Base-by-base conservation (phyloP, 768 basidiomycete genomes). In the Phanerochaete carnosa region DNA sequence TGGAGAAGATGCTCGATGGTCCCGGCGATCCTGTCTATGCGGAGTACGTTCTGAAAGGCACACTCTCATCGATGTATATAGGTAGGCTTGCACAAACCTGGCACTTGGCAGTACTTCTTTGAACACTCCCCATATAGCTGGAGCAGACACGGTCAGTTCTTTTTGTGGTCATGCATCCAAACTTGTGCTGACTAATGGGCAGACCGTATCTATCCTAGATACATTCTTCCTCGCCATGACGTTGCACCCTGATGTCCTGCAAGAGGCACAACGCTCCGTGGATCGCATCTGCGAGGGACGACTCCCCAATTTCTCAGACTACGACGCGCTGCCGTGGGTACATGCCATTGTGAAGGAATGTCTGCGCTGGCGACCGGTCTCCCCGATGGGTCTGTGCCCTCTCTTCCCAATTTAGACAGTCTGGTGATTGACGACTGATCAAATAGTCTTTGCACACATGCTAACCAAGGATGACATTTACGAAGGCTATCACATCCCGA, bases 221-320 rank as follows among this genome's bases (percentile, higher is more conserved):
- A 66, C 74, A 6, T 75, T 77, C 57, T 55, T 65, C 28, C 54
- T 62, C 0, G 64, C 64, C 1, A 59, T 65, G 64, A 28, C 53
- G n/a, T 55, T 62, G 4, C 29, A 56, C 39, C 61, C 61, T 4
- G 61, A 62, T 3, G 35, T 49, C 12, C 57, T 49, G 37, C 22
- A 46, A 19, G 59, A 55, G 37, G 64, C 64, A 12, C 64, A 57
- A 29, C 19, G 16, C 9, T 39, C 59, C 28, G 33, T 65, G 9
- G 58, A 65, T 25, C 29, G 23, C 6, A 57, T 59, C 12, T 50
- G 61, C 45, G 32, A 50, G 19, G 60, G 56, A 7, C 51, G 64
- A 26, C 60, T 65, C 1, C 64, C 64, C 2, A 45, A 45, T 9
- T 65, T 62, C 45, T 35, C 61, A 1, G 64, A 65, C 46, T 50